Evolutionary conservation across 2,329 filamentous ascomycete genomes (phyloP), one percentile per base, ranked within the genome.

Genomic region (Endoconidiophora polonica): DNA sequence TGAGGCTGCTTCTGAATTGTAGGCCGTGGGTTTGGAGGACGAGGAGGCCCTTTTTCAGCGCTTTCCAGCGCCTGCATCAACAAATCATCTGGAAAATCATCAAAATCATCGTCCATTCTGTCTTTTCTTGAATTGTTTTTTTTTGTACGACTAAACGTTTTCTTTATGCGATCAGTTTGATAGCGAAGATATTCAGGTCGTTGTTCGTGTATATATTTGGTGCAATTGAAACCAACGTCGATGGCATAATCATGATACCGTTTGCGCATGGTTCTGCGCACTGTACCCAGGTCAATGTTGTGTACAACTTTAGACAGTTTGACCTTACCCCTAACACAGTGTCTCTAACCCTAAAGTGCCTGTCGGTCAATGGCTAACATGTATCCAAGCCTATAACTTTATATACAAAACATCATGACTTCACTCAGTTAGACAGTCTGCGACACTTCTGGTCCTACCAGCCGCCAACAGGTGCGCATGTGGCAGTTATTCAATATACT

Each of bases 141-240:
- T 18, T 18, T 18, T 18, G 16, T 18, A 2, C 16, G 16, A 18
- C 16, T 18, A 18, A 18, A 18, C 16, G 1, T 18, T 36, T 24
- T 37, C 16, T 12, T 49, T 46, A 12, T 14, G 38, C 24, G 36
- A 7, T 12, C 41, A 5, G 1, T 5, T 41, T n/a, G 18, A 4
- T 46, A 14, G 14, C 12, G 29, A 20, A 41, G 37, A 24, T 24
- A 26, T 24, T 22, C 12, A 9, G 23, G 23, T 29, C 5, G 16
- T 7, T 10, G 14, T 9, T 48, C 87, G 0, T 87, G 94, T 60
- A 94, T 94, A 67, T 87, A 87, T 53, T 87, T 94, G 42, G 93
- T 93, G 58, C 87, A 94, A 65, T 82, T 12, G 5, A 33, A 33
- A 33, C 3, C 16, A 18, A 46, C 20, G 44, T 39, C 38, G 40